Evolutionary conservation across 2,329 filamentous ascomycete genomes (phyloP).

Genomic region (Plectosphaerella plurivora): DNA sequence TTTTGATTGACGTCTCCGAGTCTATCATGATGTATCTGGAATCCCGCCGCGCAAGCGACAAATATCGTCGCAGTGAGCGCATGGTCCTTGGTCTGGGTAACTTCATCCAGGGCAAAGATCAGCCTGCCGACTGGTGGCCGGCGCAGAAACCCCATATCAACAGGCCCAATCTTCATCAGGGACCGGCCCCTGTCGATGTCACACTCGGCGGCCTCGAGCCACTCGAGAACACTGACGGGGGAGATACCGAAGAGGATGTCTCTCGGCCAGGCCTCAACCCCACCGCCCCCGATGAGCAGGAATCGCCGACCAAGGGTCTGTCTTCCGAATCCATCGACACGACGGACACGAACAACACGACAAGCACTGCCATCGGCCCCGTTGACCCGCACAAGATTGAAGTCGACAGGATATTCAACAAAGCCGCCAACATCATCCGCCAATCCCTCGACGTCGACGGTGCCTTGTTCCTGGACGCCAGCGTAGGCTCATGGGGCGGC

Average conservation of each 20-base stretch:
- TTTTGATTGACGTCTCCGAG: slow-evolving; percentile 23
- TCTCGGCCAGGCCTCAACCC: slow-evolving; percentile 9
- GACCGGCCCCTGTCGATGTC: background rate
- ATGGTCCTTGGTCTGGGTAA: slow-evolving; percentile 30
- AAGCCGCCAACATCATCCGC: slow-evolving; percentile 37
- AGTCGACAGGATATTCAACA: slow-evolving; percentile 28
- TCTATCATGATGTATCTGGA: slow-evolving; percentile 34
- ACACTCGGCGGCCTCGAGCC: background rate
- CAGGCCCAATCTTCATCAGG: background rate
- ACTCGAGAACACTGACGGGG: too few relatives aligned
- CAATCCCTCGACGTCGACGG: slow-evolving; percentile 30
- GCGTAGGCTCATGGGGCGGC: slow-evolving; percentile 20
- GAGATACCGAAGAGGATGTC: background rate
- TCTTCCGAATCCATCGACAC: slow-evolving; percentile 8
- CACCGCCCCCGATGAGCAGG: background rate
- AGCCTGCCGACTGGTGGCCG: slow-evolving; percentile 2
- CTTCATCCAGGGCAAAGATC: slow-evolving; percentile 27
- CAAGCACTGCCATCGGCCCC: background rate
- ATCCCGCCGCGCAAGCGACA: slow-evolving; percentile 20
- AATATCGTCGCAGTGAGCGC: slow-evolving; percentile 25
- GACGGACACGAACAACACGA: background rate
- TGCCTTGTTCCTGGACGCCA: slow-evolving; percentile 12
- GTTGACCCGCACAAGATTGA: slow-evolving; percentile 9
- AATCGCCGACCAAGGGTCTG: slow-evolving; percentile 1
- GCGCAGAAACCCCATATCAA: background rate